phyloP scores from a whole-genome alignment of 2,329 filamentous ascomycete species.

The Exophiala xenobiotica region DNA sequence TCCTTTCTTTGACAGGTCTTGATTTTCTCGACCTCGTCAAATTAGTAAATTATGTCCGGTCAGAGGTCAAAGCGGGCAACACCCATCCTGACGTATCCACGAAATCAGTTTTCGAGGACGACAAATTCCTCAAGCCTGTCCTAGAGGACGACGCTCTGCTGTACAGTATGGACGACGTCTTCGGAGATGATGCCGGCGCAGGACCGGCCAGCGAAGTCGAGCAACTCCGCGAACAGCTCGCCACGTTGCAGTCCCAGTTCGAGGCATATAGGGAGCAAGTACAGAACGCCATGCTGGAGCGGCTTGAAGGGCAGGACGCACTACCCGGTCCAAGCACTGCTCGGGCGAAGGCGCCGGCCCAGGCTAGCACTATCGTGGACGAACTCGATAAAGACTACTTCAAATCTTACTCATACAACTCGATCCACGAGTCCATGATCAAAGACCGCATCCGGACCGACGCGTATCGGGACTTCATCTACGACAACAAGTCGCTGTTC shows the following conservation, averaged over 20 bases:
- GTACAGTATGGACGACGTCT: slow-evolving; percentile 79
- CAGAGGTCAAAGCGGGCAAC: slow-evolving; percentile 48
- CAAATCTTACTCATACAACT: slow-evolving; percentile 66
- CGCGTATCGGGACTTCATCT: slow-evolving; percentile 92
- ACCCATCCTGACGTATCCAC: slow-evolving; percentile 58
- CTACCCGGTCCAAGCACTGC: not conserved
- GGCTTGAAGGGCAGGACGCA: slow-evolving; percentile 56
- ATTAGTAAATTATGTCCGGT: slow-evolving; percentile 67
- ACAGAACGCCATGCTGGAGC: slow-evolving; percentile 64
- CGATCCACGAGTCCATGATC: slow-evolving; percentile 94
- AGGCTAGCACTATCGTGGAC: too few species aligned
- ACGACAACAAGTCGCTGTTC: slow-evolving; percentile 85
- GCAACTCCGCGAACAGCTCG: slow-evolving; percentile 62
- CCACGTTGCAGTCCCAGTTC: slow-evolving; percentile 61
- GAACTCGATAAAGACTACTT: slow-evolving; percentile 61
- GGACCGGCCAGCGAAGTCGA: slow-evolving; percentile 51
- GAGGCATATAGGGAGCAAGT: slow-evolving; percentile 65
- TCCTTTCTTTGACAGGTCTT: slow-evolving; percentile 43
- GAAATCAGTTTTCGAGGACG: slow-evolving; percentile 66
- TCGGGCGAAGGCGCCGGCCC: too few species aligned
- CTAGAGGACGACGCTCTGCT: slow-evolving; percentile 87
- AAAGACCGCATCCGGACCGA: slow-evolving; percentile 87
- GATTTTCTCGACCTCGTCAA: slow-evolving; percentile 74
- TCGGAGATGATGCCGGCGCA: slow-evolving; percentile 38
- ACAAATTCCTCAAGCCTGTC: slow-evolving; percentile 78